Evolutionary conservation across 2,329 filamentous ascomycete species (phyloP), one percentile per base, ranked within the genome.

Genomic region (Aspergillus amoenus): DNA sequence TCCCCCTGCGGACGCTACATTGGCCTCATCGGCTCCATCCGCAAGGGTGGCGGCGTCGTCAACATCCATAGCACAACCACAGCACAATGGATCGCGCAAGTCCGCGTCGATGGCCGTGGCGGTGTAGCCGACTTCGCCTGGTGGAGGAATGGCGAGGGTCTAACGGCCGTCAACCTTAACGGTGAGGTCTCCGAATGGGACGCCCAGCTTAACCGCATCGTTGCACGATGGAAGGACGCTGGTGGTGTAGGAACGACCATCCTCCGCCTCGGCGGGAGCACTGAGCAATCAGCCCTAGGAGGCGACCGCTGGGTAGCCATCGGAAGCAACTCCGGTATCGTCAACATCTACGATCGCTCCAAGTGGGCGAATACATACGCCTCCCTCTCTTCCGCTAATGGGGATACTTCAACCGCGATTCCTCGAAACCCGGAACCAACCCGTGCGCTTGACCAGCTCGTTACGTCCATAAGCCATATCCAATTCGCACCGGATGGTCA

Each of bases 181-280:
- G 94, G 94, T 22, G 90, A 96, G 69, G 84, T 97, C 6, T 92
- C 90, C 52, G 94, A 99, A 78, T 99, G 91, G 84, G 88, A 87
- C 69, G 80, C 95, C 58, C 79, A 80, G 21, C 77, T 84, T 22
- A 83, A 82, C 56, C 83, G 87, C 11, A 89, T 96, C 52, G 70
- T 96, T 1, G 90, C 87, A 3, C 79, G 92, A 52, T 99, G 94
- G 94, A 82, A 85, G 48, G 94, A 99, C 68, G 91, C 96, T 66
- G 94, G 94, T 59, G 90, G 89, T 32, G 87, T 95, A 15, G 92
- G 89, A 53, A 93, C 89, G 12, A 96, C 92, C 0, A 89, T 90
- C 17, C 79, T 99, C 53, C 84, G 87, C 3, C 82, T 97, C 3
- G 93, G 94, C 43, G 78, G 78, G 4, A 67, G 68, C 12, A 71